These are phyloP conservation scores for Fragilariopsis cylindrus DNA, from an alignment of 108 stramenopile genomes.

Conservation along the genomic window DNA sequence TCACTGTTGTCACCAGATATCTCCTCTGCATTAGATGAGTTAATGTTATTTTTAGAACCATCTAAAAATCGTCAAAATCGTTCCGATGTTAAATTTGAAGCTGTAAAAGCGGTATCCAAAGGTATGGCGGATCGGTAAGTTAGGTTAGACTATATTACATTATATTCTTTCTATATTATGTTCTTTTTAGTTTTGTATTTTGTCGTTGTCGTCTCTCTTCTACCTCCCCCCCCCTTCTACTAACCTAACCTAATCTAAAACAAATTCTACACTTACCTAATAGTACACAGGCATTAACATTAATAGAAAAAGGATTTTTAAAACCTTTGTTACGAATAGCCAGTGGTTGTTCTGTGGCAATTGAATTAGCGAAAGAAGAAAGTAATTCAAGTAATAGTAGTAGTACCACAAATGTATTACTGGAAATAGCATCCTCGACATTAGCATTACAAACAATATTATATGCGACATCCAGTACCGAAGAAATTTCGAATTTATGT, in stretches of 20 bases:
- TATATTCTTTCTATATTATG: too few species aligned
- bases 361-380: not conserved
- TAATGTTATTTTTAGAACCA: not conserved
- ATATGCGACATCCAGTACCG: constrained; percentile 28
- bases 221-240: not conserved
- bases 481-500: constrained; percentile 42
- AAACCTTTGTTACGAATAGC: constrained; percentile 32
- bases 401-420: not conserved
- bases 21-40: constrained; percentile 7
- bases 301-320: constrained; percentile 38
- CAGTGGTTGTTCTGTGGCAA: constrained; percentile 15
- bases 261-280: not conserved
- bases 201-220: not conserved
- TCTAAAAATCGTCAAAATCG: constrained; percentile 3
- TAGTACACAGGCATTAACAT: constrained; percentile 22
- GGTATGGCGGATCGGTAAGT: constrained; percentile 16
- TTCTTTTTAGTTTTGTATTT: too few species aligned
- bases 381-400: not conserved
- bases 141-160: too few species aligned
- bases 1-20: not conserved
- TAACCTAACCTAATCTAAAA: not conserved
- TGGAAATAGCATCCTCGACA: not conserved
- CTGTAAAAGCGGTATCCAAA: not conserved
- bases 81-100: constrained; percentile 3
- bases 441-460: constrained; percentile 43